Percentiles rank a stretch among this genome's conserved stretches.
phyloP scores from a whole-genome alignment of 108 stramenopile genomes.

The Phaeodactylum tricornutum region DNA sequence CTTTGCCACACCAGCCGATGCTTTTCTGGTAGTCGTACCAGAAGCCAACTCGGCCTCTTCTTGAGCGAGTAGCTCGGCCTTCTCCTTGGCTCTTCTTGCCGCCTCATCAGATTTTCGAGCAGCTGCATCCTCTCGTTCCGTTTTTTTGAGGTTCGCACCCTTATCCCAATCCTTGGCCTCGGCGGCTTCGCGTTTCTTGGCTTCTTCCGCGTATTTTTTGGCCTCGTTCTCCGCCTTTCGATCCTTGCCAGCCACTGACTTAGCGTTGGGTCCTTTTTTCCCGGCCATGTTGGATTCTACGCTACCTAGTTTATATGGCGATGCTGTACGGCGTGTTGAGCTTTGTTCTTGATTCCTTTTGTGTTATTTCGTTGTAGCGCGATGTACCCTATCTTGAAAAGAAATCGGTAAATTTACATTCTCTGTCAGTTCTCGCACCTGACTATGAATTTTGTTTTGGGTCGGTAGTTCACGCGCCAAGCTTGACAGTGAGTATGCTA shows the following conservation, averaged over 20 bases:
- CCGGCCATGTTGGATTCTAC: slow-evolving; percentile 4
- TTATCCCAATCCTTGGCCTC: slow-evolving; percentile 53
- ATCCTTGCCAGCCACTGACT: slow-evolving; percentile 44
- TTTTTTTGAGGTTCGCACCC: slow-evolving; percentile 47
- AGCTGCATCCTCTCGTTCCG: slow-evolving; percentile 27
- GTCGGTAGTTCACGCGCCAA: no score
- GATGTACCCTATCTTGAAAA: no score
- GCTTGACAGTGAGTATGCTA: no score
- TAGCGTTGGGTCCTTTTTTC: slow-evolving; percentile 44
- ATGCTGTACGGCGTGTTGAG: no score
- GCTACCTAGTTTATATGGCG: no score
- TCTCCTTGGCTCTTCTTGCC: slow-evolving; percentile 59
- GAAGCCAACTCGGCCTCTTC: slow-evolving; percentile 47
- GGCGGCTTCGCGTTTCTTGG: slow-evolving; percentile 24
- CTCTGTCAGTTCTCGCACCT: no score
- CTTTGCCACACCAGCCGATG: slow-evolving; percentile 19
- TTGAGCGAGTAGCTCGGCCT: slow-evolving; percentile 50
- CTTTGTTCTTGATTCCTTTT: no score
- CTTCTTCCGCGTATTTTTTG: slow-evolving; percentile 45
- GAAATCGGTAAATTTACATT: no score
- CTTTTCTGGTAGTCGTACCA: slow-evolving; percentile 30
- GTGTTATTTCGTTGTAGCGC: no score
- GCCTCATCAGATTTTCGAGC: slow-evolving; percentile 75
- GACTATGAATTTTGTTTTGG: no score
- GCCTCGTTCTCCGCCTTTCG: slow-evolving; percentile 60